Evolutionary conservation across 1,284 basidiomycete species (phyloP), one percentile per base, ranked within the genome.

Genomic region (Sporisorium exsertum): DNA sequence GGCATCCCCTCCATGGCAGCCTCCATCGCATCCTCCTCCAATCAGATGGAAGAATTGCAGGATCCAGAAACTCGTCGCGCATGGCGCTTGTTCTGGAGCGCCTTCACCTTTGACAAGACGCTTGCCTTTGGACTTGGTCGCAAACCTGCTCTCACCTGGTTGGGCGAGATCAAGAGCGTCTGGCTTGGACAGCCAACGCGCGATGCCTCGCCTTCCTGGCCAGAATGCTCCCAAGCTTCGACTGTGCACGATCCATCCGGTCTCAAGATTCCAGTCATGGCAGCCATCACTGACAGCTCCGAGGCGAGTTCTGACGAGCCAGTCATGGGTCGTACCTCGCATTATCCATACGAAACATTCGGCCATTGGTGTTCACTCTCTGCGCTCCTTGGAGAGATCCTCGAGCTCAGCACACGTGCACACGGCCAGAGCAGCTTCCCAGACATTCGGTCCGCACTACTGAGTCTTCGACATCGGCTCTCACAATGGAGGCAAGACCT

Each of bases 51-150:
- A 15, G 37, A n/a, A 5, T 27, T 54, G 10, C 35, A 42, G 22
- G 37, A 54, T 18, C 33, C 22, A 43, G 52, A 54, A 16, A 42
- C 52, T 24, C 52, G 33, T 8, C 33, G 52, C 22, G 52, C 52
- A 3, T 54, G 52, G 52, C 52, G 52, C 24, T 27, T 54, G 52
- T 54, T 54, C 52, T 54, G 52, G 52, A 54, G 52, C 35, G 37
- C 22, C 35, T 26, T 54, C 4, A 54, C 52, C 24, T 54, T 54
- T 54, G 52, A 54, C 35, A 54, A 54, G 35, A 54, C 52, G 6
- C 22, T 54, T 24, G 52, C 52, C 15, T 54, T 54, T 27, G 52
- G 52, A 24, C 52, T 54, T 15, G 52, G 52, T 24, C 52, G 52
- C 24, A 37, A 42, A 40, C 52, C 52, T 3, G 52, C 52, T 4